These are phyloP conservation scores for Thelephora aurantiotincta DNA, from an alignment of 768 basidiomycete species.

Conservation along the genomic window DNA sequence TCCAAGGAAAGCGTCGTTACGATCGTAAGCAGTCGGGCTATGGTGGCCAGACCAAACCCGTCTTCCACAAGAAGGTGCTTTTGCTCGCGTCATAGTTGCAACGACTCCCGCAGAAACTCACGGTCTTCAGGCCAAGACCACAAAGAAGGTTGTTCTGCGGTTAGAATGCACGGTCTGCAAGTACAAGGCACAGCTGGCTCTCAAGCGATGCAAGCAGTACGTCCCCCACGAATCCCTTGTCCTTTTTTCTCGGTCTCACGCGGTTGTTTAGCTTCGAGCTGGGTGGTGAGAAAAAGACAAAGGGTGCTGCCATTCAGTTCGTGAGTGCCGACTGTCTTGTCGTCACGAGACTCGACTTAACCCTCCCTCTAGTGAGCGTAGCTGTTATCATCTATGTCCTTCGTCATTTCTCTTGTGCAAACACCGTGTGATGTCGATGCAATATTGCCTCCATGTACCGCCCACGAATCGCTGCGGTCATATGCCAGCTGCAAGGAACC, in stretches of 20 bases:
- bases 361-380: background rate
- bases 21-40: constrained; percentile 98
- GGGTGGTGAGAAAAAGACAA: constrained; percentile 99
- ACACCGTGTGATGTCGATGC: background rate
- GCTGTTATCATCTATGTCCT: background rate
- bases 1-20: constrained; percentile 99
- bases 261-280: constrained; percentile 72
- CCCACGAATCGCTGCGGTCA: too few species aligned
- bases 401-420: background rate
- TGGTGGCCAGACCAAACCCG: constrained; percentile 99
- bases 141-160: constrained; percentile 98
- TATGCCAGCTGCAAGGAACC: too few species aligned
- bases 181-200: constrained; percentile 89
- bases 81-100: background rate
- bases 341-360: background rate
- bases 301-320: constrained; percentile 91
- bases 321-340: constrained; percentile 36
- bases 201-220: constrained; percentile 99
- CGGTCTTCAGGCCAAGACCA: constrained; percentile 72
- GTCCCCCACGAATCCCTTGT: constrained; percentile 17
- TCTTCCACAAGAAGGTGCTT: constrained; percentile 99
- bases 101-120: background rate
- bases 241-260: background rate
- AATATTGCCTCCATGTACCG: background rate
- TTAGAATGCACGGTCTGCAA: constrained; percentile 98